Percentiles rank a stretch among this genome's conserved stretches.
These are phyloP conservation scores for Eimeria maxima DNA, from an alignment of 169 alveolate species.

Conservation along the genomic window DNA sequence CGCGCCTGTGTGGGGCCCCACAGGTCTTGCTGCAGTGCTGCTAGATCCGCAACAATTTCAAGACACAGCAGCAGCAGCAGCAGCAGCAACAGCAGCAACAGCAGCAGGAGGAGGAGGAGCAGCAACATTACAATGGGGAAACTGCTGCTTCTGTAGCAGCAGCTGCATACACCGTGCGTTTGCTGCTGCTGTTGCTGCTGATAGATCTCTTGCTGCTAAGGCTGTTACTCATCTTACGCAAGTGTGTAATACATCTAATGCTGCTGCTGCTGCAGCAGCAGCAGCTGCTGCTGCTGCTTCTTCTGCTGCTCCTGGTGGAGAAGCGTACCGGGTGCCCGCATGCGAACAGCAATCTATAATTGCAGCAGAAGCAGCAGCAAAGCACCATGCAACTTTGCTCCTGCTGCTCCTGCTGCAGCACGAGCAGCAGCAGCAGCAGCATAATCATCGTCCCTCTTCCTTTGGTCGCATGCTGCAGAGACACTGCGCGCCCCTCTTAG, in stretches of 20 bases:
- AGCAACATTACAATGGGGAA: conserved; percentile 36
- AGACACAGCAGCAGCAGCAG: neutral
- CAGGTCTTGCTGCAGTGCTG: neutral
- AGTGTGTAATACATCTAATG: conserved; percentile 13
- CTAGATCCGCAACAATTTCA: neutral
- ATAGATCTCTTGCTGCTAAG: conserved; percentile 20
- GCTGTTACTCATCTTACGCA: neutral
- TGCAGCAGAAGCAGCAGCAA: conserved; percentile 8
- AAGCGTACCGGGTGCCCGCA: neutral
- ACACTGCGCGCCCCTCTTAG: conserved; percentile 55
- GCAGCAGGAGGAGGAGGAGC: neutral
- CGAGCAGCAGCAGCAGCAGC: conserved; percentile 63
- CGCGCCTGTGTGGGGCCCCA: neutral
- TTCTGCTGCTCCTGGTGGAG: conserved; percentile 27
- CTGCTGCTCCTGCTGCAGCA: conserved; percentile 69
- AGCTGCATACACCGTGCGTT: conserved; percentile 43
- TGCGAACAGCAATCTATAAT: neutral
- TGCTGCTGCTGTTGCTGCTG: neutral
- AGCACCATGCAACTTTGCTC: conserved; percentile 46
- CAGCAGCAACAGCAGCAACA: neutral
- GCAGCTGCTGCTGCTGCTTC: neutral
- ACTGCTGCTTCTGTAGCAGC: conserved; percentile 63
- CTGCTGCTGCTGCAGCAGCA: neutral
- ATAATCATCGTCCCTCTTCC: conserved; percentile 2
- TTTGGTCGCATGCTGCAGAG: conserved; percentile 50